Evolutionary conservation across 805 yeast species (phyloP).

Genomic region (Pichia nanzhaoensis): DNA sequence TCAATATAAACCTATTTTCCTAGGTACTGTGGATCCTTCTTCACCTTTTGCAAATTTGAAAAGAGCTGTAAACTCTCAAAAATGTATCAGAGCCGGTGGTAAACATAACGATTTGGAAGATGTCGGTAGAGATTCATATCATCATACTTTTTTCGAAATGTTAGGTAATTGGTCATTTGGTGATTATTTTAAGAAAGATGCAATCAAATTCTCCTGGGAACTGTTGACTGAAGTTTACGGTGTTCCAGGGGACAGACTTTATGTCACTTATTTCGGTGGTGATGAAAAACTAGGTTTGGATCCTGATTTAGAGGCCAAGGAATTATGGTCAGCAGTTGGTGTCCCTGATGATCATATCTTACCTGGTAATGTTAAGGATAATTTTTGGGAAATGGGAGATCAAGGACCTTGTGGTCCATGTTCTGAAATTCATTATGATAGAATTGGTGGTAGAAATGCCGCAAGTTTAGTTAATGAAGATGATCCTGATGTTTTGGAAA

Average conservation of each 20-base stretch:
- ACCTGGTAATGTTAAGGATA: constrained; percentile 86
- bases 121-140: constrained; percentile 96
- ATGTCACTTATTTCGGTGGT: constrained; percentile 96
- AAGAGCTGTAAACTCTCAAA: constrained; percentile 92
- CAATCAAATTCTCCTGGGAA: constrained; percentile 86
- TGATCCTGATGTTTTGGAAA: constrained; percentile 95
- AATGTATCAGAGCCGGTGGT: constrained; percentile 99
- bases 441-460: constrained; percentile 98
- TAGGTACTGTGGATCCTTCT: constrained; percentile 95
- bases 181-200: constrained; percentile 95
- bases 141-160: constrained; percentile 98
- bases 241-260: constrained; percentile 68
- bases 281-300: constrained; percentile 74
- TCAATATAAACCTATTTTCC: constrained; percentile 94
- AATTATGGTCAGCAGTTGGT: constrained; percentile 81
- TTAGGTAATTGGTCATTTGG: constrained; percentile 99
- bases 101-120: constrained; percentile 97
- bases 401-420: constrained; percentile 99
- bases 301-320: constrained; percentile 91
- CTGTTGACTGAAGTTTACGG: constrained; percentile 81
- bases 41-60: constrained; percentile 78
- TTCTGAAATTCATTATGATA: constrained; percentile 94
- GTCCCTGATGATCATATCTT: constrained; percentile 87
- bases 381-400: constrained; percentile 99
- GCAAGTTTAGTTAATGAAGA: constrained; percentile 85